Evolutionary conservation across 108 stramenopile species (phyloP).

Genomic region (Cyclotella sp.): DNA sequence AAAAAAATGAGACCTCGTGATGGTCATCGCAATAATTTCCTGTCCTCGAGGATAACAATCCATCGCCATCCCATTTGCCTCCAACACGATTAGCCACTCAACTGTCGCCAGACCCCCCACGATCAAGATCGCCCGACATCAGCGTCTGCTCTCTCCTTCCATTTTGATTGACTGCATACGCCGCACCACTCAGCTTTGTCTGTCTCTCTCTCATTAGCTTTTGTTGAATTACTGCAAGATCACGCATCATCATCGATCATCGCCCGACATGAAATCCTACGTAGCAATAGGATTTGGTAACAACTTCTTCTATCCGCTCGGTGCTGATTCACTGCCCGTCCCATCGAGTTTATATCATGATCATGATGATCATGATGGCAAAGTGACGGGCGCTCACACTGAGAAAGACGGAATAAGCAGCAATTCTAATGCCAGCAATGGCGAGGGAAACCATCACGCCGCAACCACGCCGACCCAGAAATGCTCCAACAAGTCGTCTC

Average conservation of each 20-base stretch:
- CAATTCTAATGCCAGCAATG: neutral
- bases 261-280: slow-evolving; percentile 33
- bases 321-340: slow-evolving; percentile 35
- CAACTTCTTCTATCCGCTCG: slow-evolving; percentile 56
- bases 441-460: too few species aligned
- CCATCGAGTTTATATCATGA: slow-evolving; percentile 26
- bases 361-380: slow-evolving; percentile 4
- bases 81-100: too few species aligned
- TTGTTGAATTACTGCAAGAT: too few species aligned
- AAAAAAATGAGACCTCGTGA: too few species aligned
- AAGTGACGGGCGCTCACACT: neutral
- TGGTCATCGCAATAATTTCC: too few species aligned
- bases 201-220: neutral
- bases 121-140: neutral
- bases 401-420: neutral
- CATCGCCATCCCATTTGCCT: too few species aligned
- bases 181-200: neutral
- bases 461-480: too few species aligned
- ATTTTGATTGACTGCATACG: neutral
- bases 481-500: neutral
- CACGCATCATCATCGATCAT: too few species aligned
- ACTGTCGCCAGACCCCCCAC: too few species aligned
- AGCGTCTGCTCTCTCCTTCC: neutral
- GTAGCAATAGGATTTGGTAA: slow-evolving; percentile 49
- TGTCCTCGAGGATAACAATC: too few species aligned